Evolutionary conservation across 331 rosid genomes (phyloP).

Genomic region (Erythrophleum ivorense): DNA sequence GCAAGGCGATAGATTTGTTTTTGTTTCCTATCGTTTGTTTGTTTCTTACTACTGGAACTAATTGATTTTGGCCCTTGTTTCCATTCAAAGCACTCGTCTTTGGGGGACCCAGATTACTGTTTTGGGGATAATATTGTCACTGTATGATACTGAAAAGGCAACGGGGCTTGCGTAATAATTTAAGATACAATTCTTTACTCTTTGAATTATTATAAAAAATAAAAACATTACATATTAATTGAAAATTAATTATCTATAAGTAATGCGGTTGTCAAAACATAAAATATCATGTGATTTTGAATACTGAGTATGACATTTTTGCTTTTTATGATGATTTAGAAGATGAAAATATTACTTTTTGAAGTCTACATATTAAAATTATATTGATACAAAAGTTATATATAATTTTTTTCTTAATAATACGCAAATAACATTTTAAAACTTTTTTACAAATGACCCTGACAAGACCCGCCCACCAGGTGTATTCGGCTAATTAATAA

Average conservation of each 20-base stretch:
- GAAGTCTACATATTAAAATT: too few species aligned
- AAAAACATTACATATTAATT: neutral
- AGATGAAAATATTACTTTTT: too few species aligned
- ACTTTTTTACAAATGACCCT: neutral
- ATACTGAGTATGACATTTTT: neutral
- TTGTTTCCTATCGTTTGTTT: neutral
- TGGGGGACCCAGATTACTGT: neutral
- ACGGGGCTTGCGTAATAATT: neutral
- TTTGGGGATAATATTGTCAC: neutral
- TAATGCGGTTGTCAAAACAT: neutral
- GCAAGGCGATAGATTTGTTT: neutral
- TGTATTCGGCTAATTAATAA: neutral
- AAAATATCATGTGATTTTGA: neutral
- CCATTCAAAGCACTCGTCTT: neutral
- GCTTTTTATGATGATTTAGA: too few species aligned
- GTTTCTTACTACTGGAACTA: neutral
- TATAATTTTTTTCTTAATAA: too few species aligned
- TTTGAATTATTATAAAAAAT: neutral
- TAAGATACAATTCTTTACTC: neutral
- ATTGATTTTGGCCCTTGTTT: constrained; percentile 4
- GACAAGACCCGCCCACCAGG: neutral
- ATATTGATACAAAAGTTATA: too few species aligned
- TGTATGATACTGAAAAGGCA: neutral
- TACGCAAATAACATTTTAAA: neutral
- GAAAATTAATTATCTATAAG: too few species aligned